These are phyloP conservation scores for Geotrichum phurueaensis DNA, from an alignment of 1,139 yeast species.

Conservation along the genomic window DNA sequence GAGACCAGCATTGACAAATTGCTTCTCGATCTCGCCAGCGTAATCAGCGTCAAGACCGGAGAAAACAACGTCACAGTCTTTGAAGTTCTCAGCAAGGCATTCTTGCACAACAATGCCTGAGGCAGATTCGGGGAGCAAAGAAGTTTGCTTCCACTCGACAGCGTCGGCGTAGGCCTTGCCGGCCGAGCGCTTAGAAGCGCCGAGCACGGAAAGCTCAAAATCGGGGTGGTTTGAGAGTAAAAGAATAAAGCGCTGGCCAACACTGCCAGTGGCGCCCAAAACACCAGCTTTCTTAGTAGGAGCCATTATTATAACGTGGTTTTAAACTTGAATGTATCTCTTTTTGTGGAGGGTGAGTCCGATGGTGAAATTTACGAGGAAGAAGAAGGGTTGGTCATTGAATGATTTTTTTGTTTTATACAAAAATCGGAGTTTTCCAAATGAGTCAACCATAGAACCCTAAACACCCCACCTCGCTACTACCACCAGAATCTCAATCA, in stretches of 20 bases:
- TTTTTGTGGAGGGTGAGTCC: too few species aligned
- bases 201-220: constrained; percentile 75
- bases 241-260: constrained; percentile 91
- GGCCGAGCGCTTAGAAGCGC: constrained; percentile 92
- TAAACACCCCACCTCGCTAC: not conserved
- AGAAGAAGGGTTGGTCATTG: too few species aligned
- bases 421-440: not conserved
- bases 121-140: constrained; percentile 65
- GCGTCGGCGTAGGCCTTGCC: constrained; percentile 84
- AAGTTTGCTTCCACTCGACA: constrained; percentile 92
- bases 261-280: constrained; percentile 96
- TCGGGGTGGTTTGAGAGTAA: constrained; percentile 83
- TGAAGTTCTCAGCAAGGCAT: constrained; percentile 70
- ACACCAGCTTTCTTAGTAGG: constrained; percentile 51
- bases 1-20: constrained; percentile 72
- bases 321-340: not conserved
- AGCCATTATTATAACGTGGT: constrained; percentile 8
- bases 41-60: constrained; percentile 91
- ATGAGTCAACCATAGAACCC: constrained; percentile 1
- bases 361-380: not conserved
- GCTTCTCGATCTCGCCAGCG: constrained; percentile 87
- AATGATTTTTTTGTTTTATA: not conserved
- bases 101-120: constrained; percentile 61
- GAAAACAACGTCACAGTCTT: constrained; percentile 88
- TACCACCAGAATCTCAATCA: not conserved